Evolutionary conservation across 352 stramenopile genomes (phyloP).

Genomic region (Labyrinthula sp.): DNA sequence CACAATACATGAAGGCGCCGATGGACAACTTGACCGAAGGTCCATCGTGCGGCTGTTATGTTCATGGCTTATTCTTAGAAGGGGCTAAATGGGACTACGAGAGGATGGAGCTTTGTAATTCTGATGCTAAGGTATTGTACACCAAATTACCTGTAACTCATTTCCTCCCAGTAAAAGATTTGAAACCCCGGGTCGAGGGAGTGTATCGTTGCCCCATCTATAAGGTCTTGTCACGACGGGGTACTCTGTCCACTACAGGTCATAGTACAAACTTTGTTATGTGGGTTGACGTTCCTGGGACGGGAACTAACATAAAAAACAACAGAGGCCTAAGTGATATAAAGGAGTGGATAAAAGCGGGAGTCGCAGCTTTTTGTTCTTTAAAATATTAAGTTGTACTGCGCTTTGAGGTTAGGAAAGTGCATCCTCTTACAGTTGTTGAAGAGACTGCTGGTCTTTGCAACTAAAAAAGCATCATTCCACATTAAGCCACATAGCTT

Average conservation of each 20-base stretch:
- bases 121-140: conserved; percentile 71
- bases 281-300: conserved; percentile 76
- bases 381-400: conserved; percentile 78
- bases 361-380: conserved; percentile 72
- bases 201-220: conserved; percentile 80
- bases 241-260: conserved; percentile 75
- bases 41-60: conserved; percentile 52
- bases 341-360: conserved; percentile 61
- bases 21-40: conserved; percentile 41
- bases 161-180: conserved; percentile 48
- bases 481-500: too few relatives aligned
- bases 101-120: conserved; percentile 55
- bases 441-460: too few relatives aligned
- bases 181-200: conserved; percentile 45
- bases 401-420: too few relatives aligned
- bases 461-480: too few relatives aligned
- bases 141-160: conserved; percentile 66
- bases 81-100: conserved; percentile 55
- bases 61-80: conserved; percentile 63
- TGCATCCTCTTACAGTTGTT: too few relatives aligned
- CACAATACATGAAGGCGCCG: conserved; percentile 32
- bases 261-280: conserved; percentile 92
- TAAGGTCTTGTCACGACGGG: conserved; percentile 72
- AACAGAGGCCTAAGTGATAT: conserved; percentile 55
- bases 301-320: conserved; percentile 59